phyloP scores from a whole-genome alignment of 2,329 filamentous ascomycete species.

The Paecilomyces niveus region DNA sequence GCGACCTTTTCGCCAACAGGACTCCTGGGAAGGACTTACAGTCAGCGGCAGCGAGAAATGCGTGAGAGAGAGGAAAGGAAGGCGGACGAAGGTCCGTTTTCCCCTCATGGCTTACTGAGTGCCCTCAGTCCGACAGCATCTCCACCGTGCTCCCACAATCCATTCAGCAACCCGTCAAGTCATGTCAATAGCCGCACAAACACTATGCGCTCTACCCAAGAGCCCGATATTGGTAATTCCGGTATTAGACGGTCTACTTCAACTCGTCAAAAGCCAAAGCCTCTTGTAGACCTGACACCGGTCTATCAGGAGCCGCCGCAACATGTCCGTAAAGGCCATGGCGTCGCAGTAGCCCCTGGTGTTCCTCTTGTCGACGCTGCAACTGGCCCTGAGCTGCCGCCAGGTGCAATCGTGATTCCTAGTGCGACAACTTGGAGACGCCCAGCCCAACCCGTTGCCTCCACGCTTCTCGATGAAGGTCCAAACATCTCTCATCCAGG shows the following conservation, averaged over 20 bases:
- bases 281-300: conserved; percentile 62
- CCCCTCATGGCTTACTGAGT: conserved; percentile 46
- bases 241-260: conserved; percentile 43
- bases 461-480: no score
- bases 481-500: neutral
- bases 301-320: conserved; percentile 56
- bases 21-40: conserved; percentile 34
- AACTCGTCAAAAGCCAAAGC: conserved; percentile 43
- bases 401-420: conserved; percentile 28
- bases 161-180: conserved; percentile 17
- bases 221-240: conserved; percentile 16
- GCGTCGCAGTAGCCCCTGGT: conserved; percentile 37
- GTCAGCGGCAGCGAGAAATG: conserved; percentile 32
- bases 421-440: conserved; percentile 34
- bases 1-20: conserved; percentile 30
- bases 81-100: conserved; percentile 40
- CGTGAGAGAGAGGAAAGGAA: conserved; percentile 31
- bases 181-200: conserved; percentile 20
- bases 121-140: conserved; percentile 45
- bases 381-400: conserved; percentile 30
- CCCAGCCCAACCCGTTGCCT: conserved; percentile 15
- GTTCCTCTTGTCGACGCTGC: conserved; percentile 35
- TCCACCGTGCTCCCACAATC: conserved; percentile 14
- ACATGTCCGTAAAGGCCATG: conserved; percentile 27
- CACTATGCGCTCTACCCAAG: conserved; percentile 22